Percentiles rank a stretch among this genome's conserved stretches.
These are phyloP conservation scores for Fusarium scirpi DNA, from an alignment of 2,329 filamentous ascomycete genomes.

Conservation along the genomic window DNA sequence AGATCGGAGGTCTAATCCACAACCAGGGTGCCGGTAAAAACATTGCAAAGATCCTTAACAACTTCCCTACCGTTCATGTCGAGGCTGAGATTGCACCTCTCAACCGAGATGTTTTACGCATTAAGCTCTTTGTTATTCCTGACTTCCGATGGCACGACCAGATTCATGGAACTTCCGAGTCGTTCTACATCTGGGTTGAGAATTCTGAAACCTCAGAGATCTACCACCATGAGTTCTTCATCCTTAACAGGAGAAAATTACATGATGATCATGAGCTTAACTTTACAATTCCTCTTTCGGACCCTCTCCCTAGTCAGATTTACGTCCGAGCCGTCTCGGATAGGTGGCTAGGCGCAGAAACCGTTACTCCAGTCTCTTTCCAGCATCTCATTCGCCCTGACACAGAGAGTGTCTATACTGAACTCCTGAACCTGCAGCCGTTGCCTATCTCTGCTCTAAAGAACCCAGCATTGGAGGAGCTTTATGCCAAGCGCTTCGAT, in stretches of 20 bases:
- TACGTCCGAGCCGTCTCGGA: slow-evolving; percentile 96
- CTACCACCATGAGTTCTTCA: slow-evolving; percentile 97
- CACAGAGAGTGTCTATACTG: slow-evolving; percentile 96
- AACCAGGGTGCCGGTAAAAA: slow-evolving; percentile 88
- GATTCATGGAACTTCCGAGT: slow-evolving; percentile 92
- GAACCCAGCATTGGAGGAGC: slow-evolving; percentile 85
- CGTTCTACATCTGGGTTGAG: slow-evolving; percentile 99
- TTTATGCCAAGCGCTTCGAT: slow-evolving; percentile 89
- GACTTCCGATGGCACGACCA: slow-evolving; percentile 97
- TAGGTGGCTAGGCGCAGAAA: slow-evolving; percentile 96
- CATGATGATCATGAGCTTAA: slow-evolving; percentile 97
- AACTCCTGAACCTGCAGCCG: slow-evolving; percentile 91
- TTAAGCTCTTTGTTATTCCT: slow-evolving; percentile 85
- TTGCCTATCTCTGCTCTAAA: slow-evolving; percentile 88
- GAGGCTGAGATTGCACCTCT: slow-evolving; percentile 96
- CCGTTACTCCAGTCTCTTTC: slow-evolving; percentile 94
- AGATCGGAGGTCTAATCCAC: slow-evolving; percentile 91
- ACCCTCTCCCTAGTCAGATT: slow-evolving; percentile 94
- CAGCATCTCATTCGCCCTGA: slow-evolving; percentile 97
- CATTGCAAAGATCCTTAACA: slow-evolving; percentile 83
- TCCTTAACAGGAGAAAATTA: slow-evolving; percentile 88
- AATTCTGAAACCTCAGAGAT: slow-evolving; percentile 98
- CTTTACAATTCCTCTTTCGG: slow-evolving; percentile 94
- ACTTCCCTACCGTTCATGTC: slow-evolving; percentile 91
- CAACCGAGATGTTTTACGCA: slow-evolving; percentile 93